Evolutionary conservation across 176 grass and related monocot species (phyloP).

Genomic region (Secale cereale): DNA sequence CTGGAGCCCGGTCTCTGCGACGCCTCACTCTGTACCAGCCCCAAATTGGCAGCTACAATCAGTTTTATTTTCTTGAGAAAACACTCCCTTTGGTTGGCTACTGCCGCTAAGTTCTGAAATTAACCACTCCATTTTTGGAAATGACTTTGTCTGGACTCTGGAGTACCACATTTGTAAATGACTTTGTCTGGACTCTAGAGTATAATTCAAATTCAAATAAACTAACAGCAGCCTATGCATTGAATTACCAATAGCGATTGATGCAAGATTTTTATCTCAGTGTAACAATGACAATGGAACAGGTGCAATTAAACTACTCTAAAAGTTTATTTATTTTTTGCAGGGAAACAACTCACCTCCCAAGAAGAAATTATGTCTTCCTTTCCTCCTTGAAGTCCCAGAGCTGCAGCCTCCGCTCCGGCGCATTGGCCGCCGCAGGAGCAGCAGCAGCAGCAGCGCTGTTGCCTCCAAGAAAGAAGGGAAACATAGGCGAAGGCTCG

Average conservation of each 20-base stretch:
- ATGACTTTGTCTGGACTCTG: neutral
- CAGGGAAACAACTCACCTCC: conserved; percentile 4
- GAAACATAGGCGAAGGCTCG: conserved; percentile 13
- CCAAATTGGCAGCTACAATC: neutral
- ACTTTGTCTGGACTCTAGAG: neutral
- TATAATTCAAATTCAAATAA: neutral
- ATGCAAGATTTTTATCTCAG: neutral
- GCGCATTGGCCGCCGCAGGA: neutral
- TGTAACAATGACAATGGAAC: neutral
- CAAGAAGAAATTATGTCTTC: conserved; percentile 10
- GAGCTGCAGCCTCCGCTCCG: conserved; percentile 39
- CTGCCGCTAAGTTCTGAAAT: neutral
- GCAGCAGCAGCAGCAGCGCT: neutral
- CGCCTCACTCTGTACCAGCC: too few species aligned
- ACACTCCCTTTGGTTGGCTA: neutral
- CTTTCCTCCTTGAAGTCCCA: conserved; percentile 58
- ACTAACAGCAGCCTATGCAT: neutral
- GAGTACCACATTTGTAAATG: too few species aligned
- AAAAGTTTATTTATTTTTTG: neutral
- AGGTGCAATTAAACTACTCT: neutral
- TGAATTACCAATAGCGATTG: neutral
- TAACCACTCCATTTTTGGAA: neutral
- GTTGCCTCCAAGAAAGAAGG: conserved; percentile 39
- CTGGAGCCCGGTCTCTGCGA: too few species aligned
- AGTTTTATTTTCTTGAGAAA: neutral